Evolutionary conservation across 2,329 filamentous ascomycete species (phyloP), one percentile per base, ranked within the genome.

Genomic region (Pseudocercospora musae): DNA sequence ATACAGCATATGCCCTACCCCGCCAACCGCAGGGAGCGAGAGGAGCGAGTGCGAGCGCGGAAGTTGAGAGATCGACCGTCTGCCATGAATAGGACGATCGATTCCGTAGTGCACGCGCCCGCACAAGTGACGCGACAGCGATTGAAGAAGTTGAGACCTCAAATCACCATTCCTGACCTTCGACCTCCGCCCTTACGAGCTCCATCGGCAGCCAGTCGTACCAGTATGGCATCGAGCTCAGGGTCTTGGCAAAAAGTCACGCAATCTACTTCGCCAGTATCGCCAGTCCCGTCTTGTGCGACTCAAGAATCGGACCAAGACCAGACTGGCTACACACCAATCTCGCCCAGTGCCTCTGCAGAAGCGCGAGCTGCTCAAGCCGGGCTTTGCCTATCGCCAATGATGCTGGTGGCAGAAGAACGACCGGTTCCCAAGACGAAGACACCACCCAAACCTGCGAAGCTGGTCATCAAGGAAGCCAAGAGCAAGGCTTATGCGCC

Each of bases 351-450:
- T 25, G 63, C 65, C 3, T 70, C 66, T 29, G 63, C 62, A 10
- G 66, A 66, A 57, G 62, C 52, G 8, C 57, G 52, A 49, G 54
- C 57, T 2, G 42, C 55, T 4, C 63, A 62, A 46, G 58, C 60
- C 37, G 56, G 59, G 20, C 62, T 63, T 37, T 44, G 57, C 11
- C 62, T 73, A 29, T 73, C 73, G n/a, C 73, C 74, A 10, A 67
- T 72, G n/a, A 73, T 73, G 70, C 70, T 74, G 8, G 70, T 75
- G 3, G 74, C 74, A 2, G 75, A 76, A 59, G 68, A 75, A 50
- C 67, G 72, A 15, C 72, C 73, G 1, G 58, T 73, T 13, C 65
- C 65, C 6, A 73, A 70, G 56, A 65, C 69, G 2, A 71, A 68
- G 46, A 64, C 63, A 0, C 59, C 63, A 15, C 66, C 64, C 11